Evolutionary conservation across 2,329 filamentous ascomycete genomes (phyloP).

Genomic region (Cordyceps cicadae): DNA sequence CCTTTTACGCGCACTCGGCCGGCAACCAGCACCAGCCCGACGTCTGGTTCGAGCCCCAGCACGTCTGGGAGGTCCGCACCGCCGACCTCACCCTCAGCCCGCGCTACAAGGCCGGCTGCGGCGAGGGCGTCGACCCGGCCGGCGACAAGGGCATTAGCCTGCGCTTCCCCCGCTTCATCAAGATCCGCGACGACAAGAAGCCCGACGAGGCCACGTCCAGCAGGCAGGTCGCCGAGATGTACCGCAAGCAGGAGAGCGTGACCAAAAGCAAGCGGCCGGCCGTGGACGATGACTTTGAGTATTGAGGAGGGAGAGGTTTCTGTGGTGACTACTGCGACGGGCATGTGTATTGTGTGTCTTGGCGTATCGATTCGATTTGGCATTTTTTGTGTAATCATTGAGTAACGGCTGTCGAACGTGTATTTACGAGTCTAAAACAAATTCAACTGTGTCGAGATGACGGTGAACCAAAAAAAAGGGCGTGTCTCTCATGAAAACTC

Average conservation of each 20-base stretch:
- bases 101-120: conserved; percentile 81
- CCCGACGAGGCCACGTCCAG: conserved; percentile 80
- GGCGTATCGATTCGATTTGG: neutral
- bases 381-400: neutral
- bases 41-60: conserved; percentile 92
- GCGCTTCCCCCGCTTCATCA: conserved; percentile 88
- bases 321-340: neutral
- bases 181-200: conserved; percentile 90
- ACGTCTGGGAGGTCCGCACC: conserved; percentile 97
- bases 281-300: conserved; percentile 97
- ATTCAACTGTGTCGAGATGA: neutral
- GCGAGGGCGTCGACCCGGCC: conserved; percentile 64
- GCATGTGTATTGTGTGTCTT: neutral
- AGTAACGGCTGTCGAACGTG: neutral
- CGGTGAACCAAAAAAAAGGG: too few species aligned
- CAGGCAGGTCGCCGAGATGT: conserved; percentile 91
- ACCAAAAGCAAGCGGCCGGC: conserved; percentile 75
- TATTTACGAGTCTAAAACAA: neutral
- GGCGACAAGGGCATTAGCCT: conserved; percentile 77
- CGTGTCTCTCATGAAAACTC: neutral
- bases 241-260: conserved; percentile 86
- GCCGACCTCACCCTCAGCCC: conserved; percentile 90
- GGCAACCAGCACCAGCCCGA: conserved; percentile 91
- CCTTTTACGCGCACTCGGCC: conserved; percentile 81
- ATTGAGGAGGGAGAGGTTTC: conserved; percentile 43